These are phyloP conservation scores for Asclepias syriaca DNA, from an alignment of 257 asterid species.

Conservation along the genomic window DNA sequence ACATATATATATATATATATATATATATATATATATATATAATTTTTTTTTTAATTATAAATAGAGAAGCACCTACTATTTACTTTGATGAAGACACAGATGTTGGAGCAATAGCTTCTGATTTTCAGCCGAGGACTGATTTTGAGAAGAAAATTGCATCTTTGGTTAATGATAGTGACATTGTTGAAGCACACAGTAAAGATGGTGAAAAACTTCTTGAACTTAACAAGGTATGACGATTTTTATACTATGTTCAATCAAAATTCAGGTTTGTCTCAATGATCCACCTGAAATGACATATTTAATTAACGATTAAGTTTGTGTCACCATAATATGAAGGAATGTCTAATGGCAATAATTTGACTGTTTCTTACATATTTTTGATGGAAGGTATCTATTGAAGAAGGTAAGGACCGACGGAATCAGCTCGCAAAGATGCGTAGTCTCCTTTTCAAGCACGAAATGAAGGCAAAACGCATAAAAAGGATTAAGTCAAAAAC, in stretches of 20 bases:
- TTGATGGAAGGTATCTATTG: slow-evolving; percentile 56
- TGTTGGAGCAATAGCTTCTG: slow-evolving; percentile 87
- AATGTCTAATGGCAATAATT: neutral
- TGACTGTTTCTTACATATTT: neutral
- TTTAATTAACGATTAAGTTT: neutral
- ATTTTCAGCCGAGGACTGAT: slow-evolving; percentile 78
- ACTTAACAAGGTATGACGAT: slow-evolving; percentile 62
- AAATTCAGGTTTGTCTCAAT: neutral
- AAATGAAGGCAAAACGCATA: slow-evolving; percentile 67
- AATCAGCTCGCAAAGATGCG: slow-evolving; percentile 76
- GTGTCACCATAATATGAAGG: neutral
- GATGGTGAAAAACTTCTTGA: slow-evolving; percentile 97
- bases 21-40: no score
- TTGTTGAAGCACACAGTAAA: slow-evolving; percentile 73
- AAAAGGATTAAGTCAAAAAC: slow-evolving; percentile 90
- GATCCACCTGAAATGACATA: neutral
- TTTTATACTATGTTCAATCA: neutral
- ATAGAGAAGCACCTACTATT: slow-evolving; percentile 84
- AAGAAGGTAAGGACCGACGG: slow-evolving; percentile 64
- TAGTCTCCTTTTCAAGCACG: slow-evolving; percentile 76
- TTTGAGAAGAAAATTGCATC: slow-evolving; percentile 87
- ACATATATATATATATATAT: no score
- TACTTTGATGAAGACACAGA: slow-evolving; percentile 67
- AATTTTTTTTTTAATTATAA: no score
- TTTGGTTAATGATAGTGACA: slow-evolving; percentile 49